These are phyloP conservation scores for Talaromyces piceae DNA, from an alignment of 2,329 filamentous ascomycete genomes.

Conservation along the genomic window DNA sequence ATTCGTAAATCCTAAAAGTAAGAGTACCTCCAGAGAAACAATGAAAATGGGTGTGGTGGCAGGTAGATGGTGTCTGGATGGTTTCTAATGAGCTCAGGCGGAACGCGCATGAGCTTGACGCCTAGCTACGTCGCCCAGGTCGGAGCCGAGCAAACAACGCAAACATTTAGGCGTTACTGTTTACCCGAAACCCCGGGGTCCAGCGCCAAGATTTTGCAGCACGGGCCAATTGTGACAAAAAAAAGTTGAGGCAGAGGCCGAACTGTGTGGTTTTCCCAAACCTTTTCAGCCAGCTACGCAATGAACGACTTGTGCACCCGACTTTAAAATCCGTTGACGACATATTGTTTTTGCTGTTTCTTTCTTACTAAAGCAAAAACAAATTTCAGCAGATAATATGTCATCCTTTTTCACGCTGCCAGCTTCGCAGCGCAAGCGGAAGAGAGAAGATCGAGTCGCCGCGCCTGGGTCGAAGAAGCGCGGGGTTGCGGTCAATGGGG, in stretches of 20 bases:
- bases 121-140: slow-evolving; percentile 25
- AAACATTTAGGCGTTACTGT: slow-evolving; percentile 21
- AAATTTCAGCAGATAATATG: slow-evolving; percentile 44
- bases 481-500: slow-evolving; percentile 31
- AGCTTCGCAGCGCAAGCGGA: slow-evolving; percentile 82
- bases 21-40: not conserved
- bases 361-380: not conserved
- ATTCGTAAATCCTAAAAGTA: not conserved
- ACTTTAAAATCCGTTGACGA: not conserved
- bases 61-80: not conserved
- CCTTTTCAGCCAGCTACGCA: slow-evolving; percentile 5
- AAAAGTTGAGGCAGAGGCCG: slow-evolving; percentile 22
- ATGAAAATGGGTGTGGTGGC: slow-evolving; percentile 1
- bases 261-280: not conserved
- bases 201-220: slow-evolving; percentile 16
- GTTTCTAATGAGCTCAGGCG: not conserved
- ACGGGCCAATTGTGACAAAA: slow-evolving; percentile 27
- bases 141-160: slow-evolving; percentile 16
- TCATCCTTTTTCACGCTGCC: slow-evolving; percentile 94
- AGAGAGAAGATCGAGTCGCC: slow-evolving; percentile 51
- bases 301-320: not conserved
- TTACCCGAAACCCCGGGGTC: slow-evolving; percentile 9
- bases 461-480: slow-evolving; percentile 40
- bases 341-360: not conserved
- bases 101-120: slow-evolving; percentile 33